phyloP scores from a whole-genome alignment of 2,329 filamentous ascomycete species.

The Alternaria consortialis region DNA sequence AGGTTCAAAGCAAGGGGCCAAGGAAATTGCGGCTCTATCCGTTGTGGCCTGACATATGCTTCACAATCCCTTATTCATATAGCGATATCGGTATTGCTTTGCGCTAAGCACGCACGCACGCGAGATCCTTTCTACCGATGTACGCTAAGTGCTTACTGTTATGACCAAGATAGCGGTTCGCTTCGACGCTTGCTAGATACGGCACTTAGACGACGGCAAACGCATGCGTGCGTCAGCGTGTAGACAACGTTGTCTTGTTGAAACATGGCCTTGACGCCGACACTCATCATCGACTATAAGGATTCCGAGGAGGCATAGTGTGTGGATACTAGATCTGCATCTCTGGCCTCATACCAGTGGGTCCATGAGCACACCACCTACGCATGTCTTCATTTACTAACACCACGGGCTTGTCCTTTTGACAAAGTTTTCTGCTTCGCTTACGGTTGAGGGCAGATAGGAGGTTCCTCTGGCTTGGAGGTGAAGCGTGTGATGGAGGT shows the following conservation, averaged over 20 bases:
- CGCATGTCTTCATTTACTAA: neutral
- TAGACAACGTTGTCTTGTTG: neutral
- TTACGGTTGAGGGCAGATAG: slow-evolving; percentile 1
- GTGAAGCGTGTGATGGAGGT: slow-evolving; percentile 14
- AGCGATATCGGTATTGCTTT: slow-evolving; percentile 11
- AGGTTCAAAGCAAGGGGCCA: neutral
- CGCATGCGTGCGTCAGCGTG: slow-evolving; percentile 13
- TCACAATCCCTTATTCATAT: neutral
- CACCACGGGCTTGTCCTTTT: neutral
- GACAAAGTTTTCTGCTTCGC: neutral
- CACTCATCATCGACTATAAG: slow-evolving; percentile 9
- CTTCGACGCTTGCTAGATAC: neutral
- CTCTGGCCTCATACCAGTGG: neutral
- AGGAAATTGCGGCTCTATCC: slow-evolving; percentile 20
- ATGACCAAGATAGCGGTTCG: neutral
- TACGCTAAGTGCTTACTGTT: neutral
- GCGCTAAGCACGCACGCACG: slow-evolving; percentile 1
- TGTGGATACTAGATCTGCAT: slow-evolving; percentile 5
- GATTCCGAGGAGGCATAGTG: slow-evolving; percentile 1
- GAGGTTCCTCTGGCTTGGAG: neutral
- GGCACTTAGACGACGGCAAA: neutral
- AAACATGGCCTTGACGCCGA: neutral
- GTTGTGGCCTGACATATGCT: slow-evolving; percentile 9
- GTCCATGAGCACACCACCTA: neutral
- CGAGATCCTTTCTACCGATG: slow-evolving; percentile 2